These are phyloP conservation scores for Coniochaeta sp. DNA, from an alignment of 2,329 filamentous ascomycete genomes.

Conservation along the genomic window DNA sequence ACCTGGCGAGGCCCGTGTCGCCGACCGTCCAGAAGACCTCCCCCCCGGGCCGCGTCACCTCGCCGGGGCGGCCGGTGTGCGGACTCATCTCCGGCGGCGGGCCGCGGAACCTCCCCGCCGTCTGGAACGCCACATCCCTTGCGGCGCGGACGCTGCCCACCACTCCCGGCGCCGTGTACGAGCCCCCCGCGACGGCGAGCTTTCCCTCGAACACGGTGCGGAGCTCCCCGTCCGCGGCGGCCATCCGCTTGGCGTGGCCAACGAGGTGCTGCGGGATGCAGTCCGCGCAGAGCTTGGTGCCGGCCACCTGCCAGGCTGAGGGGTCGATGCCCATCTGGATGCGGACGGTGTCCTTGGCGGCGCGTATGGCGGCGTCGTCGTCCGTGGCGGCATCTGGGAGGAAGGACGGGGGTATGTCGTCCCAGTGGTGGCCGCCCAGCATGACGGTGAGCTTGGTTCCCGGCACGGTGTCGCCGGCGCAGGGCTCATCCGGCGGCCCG, in stretches of 20 bases:
- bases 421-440: slow-evolving; percentile 90
- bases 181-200: slow-evolving; percentile 56
- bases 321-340: slow-evolving; percentile 68
- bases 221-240: slow-evolving; percentile 47
- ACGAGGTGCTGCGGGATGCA: slow-evolving; percentile 90
- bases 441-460: slow-evolving; percentile 92
- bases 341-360: slow-evolving; percentile 62
- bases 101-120: slow-evolving; percentile 14
- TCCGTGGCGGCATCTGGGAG: slow-evolving; percentile 62
- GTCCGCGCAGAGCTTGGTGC: slow-evolving; percentile 51
- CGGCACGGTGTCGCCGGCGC: slow-evolving; percentile 38
- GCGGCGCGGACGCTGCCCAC: slow-evolving; percentile 44
- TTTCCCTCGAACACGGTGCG: slow-evolving; percentile 49
- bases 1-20: neutral
- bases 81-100: neutral
- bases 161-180: slow-evolving; percentile 45
- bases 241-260: slow-evolving; percentile 63
- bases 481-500: slow-evolving; percentile 11
- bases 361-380: slow-evolving; percentile 58
- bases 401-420: slow-evolving; percentile 33
- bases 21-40: neutral
- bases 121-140: slow-evolving; percentile 31
- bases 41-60: too few relatives aligned
- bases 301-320: slow-evolving; percentile 49
- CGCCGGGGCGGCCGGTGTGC: neutral